These are phyloP conservation scores for Pseudogymnoascus sp. DNA, from an alignment of 2,329 filamentous ascomycete species.

Conservation along the genomic window DNA sequence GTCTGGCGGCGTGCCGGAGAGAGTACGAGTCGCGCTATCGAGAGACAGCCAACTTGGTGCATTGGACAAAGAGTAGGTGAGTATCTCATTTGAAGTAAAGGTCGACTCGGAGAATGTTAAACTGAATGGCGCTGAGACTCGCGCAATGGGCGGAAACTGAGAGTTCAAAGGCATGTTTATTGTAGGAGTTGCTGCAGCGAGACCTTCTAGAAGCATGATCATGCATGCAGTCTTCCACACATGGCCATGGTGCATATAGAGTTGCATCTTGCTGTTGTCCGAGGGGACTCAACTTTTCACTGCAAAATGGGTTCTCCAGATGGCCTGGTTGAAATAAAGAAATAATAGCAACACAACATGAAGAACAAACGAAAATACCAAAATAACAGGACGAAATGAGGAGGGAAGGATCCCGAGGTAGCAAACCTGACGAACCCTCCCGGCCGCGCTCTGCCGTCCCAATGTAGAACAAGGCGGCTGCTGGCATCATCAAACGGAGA, in stretches of 20 bases:
- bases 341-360: not conserved
- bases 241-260: not conserved
- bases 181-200: conserved; percentile 28
- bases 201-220: not conserved
- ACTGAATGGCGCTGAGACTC: conserved; percentile 57
- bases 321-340: conserved; percentile 4
- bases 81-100: conserved; percentile 53
- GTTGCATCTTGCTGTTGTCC: not conserved
- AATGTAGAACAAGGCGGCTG: conserved; percentile 2
- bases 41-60: conserved; percentile 70
- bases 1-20: conserved; percentile 63
- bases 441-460: not conserved
- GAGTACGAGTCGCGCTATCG: conserved; percentile 53
- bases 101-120: conserved; percentile 69
- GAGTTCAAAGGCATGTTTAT: conserved; percentile 70
- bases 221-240: conserved; percentile 2
- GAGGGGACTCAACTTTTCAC: not conserved
- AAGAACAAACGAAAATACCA: not conserved
- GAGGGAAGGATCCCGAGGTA: not conserved
- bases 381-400: conserved; percentile 1
- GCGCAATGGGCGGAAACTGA: conserved; percentile 73
- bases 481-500: conserved; percentile 2
- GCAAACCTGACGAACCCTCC: conserved; percentile 3
- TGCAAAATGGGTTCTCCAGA: conserved; percentile 1
- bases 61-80: conserved; percentile 59